Base-by-base conservation (phyloP, 140 eudicot genomes). In the Ambrosia hybrid region DNA sequence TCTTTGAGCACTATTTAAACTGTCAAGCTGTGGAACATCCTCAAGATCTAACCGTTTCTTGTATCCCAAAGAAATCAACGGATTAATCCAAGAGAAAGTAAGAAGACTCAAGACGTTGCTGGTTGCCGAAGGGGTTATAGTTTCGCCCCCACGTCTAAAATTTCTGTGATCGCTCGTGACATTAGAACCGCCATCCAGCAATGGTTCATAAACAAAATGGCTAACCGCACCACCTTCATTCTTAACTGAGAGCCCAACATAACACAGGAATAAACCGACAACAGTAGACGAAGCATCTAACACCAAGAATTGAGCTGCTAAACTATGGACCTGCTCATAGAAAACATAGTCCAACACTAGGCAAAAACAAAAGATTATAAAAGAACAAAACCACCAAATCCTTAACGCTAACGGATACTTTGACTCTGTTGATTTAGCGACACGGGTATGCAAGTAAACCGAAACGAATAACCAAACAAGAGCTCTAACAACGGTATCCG, bases 81-180 rank as follows among this genome's bases (percentile, higher is more conserved):
- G 85, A 11, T 85, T 33, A 43, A 86, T 78, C 96, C 96, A 89
- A 10, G 88, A 89, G 88, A 89, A 82, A 13, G 88, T 78, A 72
- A 87, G 67, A 59, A 72, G 75, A 49, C 89, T 85, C 37, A 76
- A 76, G 2, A 84, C 2, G 33, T 79, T 79, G 26, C 85, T 83
- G 33, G 51, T 83, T 6, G 80, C 71, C 30, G 70, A 87, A 79
- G 89, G 87, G 43, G 81, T 85, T 52, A 72, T 68, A 57, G 70
- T 76, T 49, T 73, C 78, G 39, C 72, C 78, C 80, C 85, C 87
- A 9, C 6, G 76, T 1, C 77, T 79, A 6, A 79, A 65, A 63
- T 85, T 85, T 34, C 45, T 73, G 14, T 10, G 80, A 51, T 71
- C 63, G 9, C 36, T 33, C 57, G 34, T 9, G 38, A 66, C 48